Base-by-base conservation (phyloP, 169 alveolate species). In the Plasmodium falciparum region DNA sequence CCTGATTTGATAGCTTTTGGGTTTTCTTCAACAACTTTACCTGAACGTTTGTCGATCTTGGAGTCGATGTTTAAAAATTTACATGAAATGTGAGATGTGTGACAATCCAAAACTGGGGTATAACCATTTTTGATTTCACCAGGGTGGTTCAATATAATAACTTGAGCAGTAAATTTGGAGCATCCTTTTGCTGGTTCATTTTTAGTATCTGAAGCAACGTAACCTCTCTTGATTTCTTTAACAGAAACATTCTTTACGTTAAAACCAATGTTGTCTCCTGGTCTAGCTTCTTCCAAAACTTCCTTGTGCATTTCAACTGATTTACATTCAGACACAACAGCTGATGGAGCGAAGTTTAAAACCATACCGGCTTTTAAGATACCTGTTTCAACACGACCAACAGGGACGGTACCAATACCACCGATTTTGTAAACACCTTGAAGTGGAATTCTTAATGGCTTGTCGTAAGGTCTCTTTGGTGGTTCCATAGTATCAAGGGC, bases 321-420 rank as follows among this genome's bases (percentile, higher is more conserved):
- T 88, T 97, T 97, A 93, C 98, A 97, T 97, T 98, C 99, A 76
- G 99, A 97, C 88, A 98, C 96, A 91, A 98, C 93, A 88, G 97
- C 98, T 52, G 95, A 95, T 71, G 99, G 99, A 75, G 99, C 99
- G 85, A 98, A 97, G 75, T 97, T 96, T 54, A 95, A 88, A 58
- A 93, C 92, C 95, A 91, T 89, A 72, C 95, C 95, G 2, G 95
- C 93, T 94, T 96, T 98, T 90, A 99, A 95, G 73, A 97, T 88
- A 88, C 99, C 99, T 73, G 99, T 97, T 94, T 98, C 99, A 20
- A 99, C 99, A 91, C 99, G 97, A 62, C 99, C 99, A 72, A 97
- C 99, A 69, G 99, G 99, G 90, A 98, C 99, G 56, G 99, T 98
- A 90, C 99, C 99, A 88, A 98, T 97, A 95, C 99, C 99, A 76